Evolutionary conservation across 495 filamentous ascomycete genomes (phyloP).

Genomic region (Clavariopsis aquatica): DNA sequence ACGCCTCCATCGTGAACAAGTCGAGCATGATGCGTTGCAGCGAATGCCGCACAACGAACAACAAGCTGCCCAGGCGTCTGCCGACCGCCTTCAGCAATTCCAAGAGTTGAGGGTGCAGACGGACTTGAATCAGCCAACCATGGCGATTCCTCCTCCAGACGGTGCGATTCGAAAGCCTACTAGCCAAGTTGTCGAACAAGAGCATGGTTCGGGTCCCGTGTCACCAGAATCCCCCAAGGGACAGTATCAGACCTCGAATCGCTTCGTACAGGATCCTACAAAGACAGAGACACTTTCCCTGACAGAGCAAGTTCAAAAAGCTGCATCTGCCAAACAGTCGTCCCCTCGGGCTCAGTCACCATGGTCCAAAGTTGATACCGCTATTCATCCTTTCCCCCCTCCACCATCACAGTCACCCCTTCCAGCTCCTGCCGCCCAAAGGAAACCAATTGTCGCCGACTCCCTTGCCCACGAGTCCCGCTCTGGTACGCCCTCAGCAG

Average conservation of each 20-base stretch:
- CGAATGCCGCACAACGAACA: conserved; percentile 50
- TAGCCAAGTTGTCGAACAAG: conserved; percentile 1
- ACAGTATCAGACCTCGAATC: conserved; percentile 14
- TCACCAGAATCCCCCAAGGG: conserved; percentile 32
- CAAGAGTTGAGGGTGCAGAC: conserved; percentile 60
- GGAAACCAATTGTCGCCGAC: conserved; percentile 81
- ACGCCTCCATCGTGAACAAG: conserved; percentile 64
- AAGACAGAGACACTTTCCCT: conserved; percentile 59
- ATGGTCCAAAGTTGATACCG: conserved; percentile 63
- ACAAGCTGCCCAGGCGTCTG: conserved; percentile 49
- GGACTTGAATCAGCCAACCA: conserved; percentile 45
- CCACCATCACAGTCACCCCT: conserved; percentile 74
- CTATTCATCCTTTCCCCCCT: conserved; percentile 76
- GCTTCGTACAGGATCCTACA: conserved; percentile 2
- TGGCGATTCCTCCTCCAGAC: conserved; percentile 22
- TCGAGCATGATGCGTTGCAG: conserved; percentile 57
- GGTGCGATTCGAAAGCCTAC: conserved; percentile 38
- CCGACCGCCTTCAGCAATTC: conserved; percentile 65
- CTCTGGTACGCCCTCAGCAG: conserved; percentile 66
- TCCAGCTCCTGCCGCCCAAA: conserved; percentile 82
- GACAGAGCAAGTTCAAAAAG: conserved; percentile 86
- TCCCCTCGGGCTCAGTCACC: conserved; percentile 59
- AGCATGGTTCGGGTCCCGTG: conserved; percentile 20
- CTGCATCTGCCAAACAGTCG: conserved; percentile 66
- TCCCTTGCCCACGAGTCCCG: conserved; percentile 69